A percentile compares a stretch with the other conserved stretches of the same genome.
phyloP scores from a whole-genome alignment of 768 basidiomycete species.

The Boletus eberwhitei region DNA sequence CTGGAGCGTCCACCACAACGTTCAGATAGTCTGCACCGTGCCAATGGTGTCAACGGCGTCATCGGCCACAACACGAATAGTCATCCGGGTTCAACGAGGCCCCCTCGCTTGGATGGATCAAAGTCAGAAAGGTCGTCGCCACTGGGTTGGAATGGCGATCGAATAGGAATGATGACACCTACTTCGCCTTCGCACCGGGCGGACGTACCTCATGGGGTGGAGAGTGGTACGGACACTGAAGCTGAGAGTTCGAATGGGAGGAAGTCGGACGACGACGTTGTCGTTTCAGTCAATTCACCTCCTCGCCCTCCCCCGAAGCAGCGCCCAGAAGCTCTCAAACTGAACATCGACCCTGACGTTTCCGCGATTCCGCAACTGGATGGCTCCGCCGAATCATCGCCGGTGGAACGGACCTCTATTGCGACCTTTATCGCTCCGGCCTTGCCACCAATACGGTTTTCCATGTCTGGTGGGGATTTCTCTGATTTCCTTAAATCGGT shows the following conservation, averaged over 20 bases:
- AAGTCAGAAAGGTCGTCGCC: constrained; percentile 21
- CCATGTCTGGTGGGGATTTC: constrained; percentile 80
- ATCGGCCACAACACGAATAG: constrained; percentile 4
- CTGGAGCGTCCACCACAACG: constrained; percentile 36
- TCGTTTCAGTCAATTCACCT: constrained; percentile 26
- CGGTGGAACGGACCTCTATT: constrained; percentile 63
- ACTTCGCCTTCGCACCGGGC: constrained; percentile 59
- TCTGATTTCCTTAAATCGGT: constrained; percentile 65
- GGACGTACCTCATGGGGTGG: constrained; percentile 70
- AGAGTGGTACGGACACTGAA: constrained; percentile 74
- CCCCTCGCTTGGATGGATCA: constrained; percentile 18
- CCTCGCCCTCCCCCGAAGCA: constrained; percentile 47
- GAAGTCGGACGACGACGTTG: constrained; percentile 24
- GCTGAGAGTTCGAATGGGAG: constrained; percentile 46
- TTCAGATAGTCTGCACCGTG: constrained; percentile 27
- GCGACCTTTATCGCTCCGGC: constrained; percentile 85
- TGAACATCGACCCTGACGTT: constrained; percentile 20
- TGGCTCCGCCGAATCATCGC: constrained; percentile 54
- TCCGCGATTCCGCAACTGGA: constrained; percentile 31
- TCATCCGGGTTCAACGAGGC: constrained; percentile 2
- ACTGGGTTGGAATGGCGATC: constrained; percentile 20
- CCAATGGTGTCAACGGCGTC: constrained; percentile 6
- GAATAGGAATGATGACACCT: constrained; percentile 31
- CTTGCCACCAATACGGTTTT: constrained; percentile 88
- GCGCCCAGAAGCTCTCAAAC: constrained; percentile 29